Evolutionary conservation across 352 stramenopile species (phyloP), one percentile per base, ranked within the genome.

Genomic region (Phytophthora ohioensis): DNA sequence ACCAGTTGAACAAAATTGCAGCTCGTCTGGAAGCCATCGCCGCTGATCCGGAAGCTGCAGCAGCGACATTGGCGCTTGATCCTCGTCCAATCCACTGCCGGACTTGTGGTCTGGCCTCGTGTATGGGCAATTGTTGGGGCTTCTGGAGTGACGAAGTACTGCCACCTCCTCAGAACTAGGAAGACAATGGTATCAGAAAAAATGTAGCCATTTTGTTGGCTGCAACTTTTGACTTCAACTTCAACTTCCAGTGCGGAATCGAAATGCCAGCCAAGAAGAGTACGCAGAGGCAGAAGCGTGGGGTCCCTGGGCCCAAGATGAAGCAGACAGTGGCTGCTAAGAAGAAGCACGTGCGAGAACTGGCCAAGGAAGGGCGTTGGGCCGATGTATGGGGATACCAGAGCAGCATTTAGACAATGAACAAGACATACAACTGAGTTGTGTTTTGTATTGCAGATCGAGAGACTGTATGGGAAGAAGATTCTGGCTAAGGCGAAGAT

Each of bases 301-400:
- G 30, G 41, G 54, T 34, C 32, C 27, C 57, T 27, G 48, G 42
- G 13, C 0, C 55, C 13, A 75, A 73, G 58, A 79, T 67, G 57
- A 79, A 74, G 72, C 56, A 67, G 56, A 78, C 34, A 27, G 74
- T 88, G 13, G 71, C 80, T 34, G 67, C 62, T 32, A 96, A 96
- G 75, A 93, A 93, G 65, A 82, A 86, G 56, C 84, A 94, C 48
- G 85, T 93, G 61, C 87, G 81, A 30, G 82, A 93, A 39, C 57
- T 94, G 42, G 84, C 84, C 21, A 88, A 87, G 51, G 48, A 38
- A 15, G 57, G 71, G 10, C 59, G 76, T 1, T 93, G 82, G 84
- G 56, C 73, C 5, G 75, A 92, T 84, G 87, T 93, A 17, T 5
- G 27, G 17, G 3, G 47, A 27, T 9, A 32, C 17, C 39, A 27